phyloP scores from a whole-genome alignment of 2,329 filamentous ascomycete species.

The Verticillium tricorpus region DNA sequence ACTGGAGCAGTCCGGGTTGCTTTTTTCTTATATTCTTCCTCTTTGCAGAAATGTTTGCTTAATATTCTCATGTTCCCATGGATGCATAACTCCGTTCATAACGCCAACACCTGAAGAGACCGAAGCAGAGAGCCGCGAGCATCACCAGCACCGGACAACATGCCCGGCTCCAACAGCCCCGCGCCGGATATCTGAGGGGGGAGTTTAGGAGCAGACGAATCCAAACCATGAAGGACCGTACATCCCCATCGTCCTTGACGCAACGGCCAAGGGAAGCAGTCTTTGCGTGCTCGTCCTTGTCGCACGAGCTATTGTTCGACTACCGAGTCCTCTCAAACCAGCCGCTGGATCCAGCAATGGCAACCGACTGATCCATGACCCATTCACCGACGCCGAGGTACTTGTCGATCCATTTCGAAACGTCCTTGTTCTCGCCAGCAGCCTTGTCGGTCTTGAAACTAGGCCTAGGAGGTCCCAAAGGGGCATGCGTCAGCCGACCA shows the following conservation, averaged over 20 bases:
- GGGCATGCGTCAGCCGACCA: constrained; percentile 38
- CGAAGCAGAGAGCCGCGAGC: not conserved
- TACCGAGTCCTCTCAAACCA: constrained; percentile 90
- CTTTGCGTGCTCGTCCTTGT: not conserved
- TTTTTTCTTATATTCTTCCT: not conserved
- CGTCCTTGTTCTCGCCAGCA: constrained; percentile 71
- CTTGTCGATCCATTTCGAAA: constrained; percentile 85
- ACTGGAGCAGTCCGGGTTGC: not conserved
- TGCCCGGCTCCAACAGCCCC: not conserved
- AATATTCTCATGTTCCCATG: not conserved
- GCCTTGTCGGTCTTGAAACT: constrained; percentile 88
- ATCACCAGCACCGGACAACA: not conserved
- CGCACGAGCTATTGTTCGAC: not conserved
- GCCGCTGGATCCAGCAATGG: constrained; percentile 78
- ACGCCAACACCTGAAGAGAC: not conserved
- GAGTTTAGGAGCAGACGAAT: not conserved
- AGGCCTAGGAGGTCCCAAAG: constrained; percentile 45
- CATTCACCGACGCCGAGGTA: constrained; percentile 95
- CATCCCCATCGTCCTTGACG: not conserved
- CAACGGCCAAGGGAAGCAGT: not conserved
- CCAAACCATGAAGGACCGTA: not conserved
- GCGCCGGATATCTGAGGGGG: not conserved
- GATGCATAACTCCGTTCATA: not conserved
- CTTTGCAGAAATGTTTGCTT: not conserved
- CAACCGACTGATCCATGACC: constrained; percentile 97